Evolutionary conservation across 306 rosid species (phyloP).

Genomic region (Calophaca sinica): DNA sequence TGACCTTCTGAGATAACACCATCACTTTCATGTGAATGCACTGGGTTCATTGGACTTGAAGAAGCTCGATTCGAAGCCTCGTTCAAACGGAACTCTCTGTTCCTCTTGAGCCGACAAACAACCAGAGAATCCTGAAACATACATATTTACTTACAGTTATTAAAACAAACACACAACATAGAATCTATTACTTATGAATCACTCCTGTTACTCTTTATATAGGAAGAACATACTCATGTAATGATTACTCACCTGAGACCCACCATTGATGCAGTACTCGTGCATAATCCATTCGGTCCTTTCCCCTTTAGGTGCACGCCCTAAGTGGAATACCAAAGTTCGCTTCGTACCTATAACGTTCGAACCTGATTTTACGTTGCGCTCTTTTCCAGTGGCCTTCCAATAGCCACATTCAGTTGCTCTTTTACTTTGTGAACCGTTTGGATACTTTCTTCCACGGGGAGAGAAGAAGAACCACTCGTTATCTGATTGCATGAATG

Average conservation of each 20-base stretch:
- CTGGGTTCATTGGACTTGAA: slow-evolving; percentile 53
- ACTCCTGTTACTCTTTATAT: background rate
- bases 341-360: slow-evolving; percentile 80
- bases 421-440: slow-evolving; percentile 88
- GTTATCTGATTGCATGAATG: slow-evolving; percentile 72
- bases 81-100: slow-evolving; percentile 62
- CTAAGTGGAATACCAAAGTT: slow-evolving; percentile 88
- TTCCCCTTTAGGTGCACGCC: slow-evolving; percentile 96
- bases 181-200: slow-evolving; percentile 11
- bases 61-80: slow-evolving; percentile 62
- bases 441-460: slow-evolving; percentile 94
- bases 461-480: slow-evolving; percentile 99
- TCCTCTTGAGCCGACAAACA: slow-evolving; percentile 86
- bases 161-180: slow-evolving; percentile 1
- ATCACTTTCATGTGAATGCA: slow-evolving; percentile 54
- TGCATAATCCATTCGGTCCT: slow-evolving; percentile 99
- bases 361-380: slow-evolving; percentile 81
- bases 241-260: slow-evolving; percentile 68
- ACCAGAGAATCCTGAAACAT: slow-evolving; percentile 78
- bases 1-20: slow-evolving; percentile 56
- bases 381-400: slow-evolving; percentile 98
- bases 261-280: slow-evolving; percentile 76
- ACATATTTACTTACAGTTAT: too few species aligned
- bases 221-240: background rate
- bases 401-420: slow-evolving; percentile 93